These are phyloP conservation scores for Alternaria gansuensis DNA, from an alignment of 2,329 filamentous ascomycete genomes.

Conservation along the genomic window DNA sequence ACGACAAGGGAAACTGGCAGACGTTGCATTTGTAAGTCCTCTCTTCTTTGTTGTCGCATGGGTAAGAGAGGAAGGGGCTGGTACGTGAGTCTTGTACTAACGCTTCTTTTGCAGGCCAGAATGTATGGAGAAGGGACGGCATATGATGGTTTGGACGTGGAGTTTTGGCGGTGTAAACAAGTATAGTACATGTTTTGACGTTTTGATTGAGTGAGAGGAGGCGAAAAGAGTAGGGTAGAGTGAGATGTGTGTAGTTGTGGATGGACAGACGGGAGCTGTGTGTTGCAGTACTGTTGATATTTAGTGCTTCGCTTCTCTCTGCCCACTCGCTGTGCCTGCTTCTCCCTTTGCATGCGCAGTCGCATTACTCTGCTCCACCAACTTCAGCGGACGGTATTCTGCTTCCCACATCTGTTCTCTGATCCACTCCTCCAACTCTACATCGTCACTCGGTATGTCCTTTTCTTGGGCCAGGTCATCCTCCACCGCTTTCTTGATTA, in stretches of 20 bases:
- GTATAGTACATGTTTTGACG: slow-evolving; percentile 41
- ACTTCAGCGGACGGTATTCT: slow-evolving; percentile 70
- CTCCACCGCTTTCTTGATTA: slow-evolving; percentile 74
- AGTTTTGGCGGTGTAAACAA: slow-evolving; percentile 25
- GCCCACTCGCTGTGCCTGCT: slow-evolving; percentile 54
- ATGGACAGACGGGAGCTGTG: not conserved
- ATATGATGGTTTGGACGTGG: slow-evolving; percentile 46
- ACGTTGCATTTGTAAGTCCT: slow-evolving; percentile 28
- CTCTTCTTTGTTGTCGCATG: not conserved
- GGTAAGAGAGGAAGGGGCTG: not conserved
- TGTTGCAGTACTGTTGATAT: not conserved
- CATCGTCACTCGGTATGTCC: slow-evolving; percentile 68
- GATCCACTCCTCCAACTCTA: slow-evolving; percentile 74
- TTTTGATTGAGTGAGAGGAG: slow-evolving; percentile 27
- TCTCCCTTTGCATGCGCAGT: slow-evolving; percentile 68
- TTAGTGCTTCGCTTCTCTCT: slow-evolving; percentile 30
- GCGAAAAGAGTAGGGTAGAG: not conserved
- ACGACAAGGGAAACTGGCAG: slow-evolving; percentile 44
- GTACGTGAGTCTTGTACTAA: slow-evolving; percentile 2
- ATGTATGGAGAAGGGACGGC: slow-evolving; percentile 36
- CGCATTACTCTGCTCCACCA: slow-evolving; percentile 62
- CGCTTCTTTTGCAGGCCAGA: slow-evolving; percentile 22
- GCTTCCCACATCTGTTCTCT: slow-evolving; percentile 82
- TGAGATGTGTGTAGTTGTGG: not conserved
- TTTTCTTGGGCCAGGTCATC: slow-evolving; percentile 73